Conservation (phyloP, 768 basidiomycete species). For the Cantharellus cinnabarinus region DNA sequence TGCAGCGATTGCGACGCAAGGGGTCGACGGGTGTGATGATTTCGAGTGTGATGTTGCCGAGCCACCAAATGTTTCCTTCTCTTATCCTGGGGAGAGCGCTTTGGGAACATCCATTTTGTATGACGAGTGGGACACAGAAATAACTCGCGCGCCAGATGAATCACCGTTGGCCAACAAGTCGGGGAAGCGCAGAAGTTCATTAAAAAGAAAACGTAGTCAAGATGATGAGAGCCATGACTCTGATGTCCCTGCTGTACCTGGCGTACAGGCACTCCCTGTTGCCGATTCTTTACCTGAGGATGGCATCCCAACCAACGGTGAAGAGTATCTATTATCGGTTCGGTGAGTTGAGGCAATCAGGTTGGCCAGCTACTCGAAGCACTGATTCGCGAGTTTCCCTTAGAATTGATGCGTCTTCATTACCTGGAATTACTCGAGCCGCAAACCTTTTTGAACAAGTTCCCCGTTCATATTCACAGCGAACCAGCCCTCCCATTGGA, state of each 20-base stretch:
- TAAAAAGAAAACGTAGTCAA: too few relatives aligned
- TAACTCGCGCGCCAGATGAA: too few relatives aligned
- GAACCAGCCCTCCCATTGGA: background rate
- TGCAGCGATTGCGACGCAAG: too few relatives aligned
- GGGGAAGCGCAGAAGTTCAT: too few relatives aligned
- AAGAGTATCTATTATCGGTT: constrained; percentile 6
- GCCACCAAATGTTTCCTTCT: too few relatives aligned
- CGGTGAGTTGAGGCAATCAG: constrained; percentile 1
- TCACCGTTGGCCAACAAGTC: too few relatives aligned
- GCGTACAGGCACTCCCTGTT: constrained; percentile 7
- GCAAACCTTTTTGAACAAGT: background rate
- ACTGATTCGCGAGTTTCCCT: background rate
- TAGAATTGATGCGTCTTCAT: constrained; percentile 1
- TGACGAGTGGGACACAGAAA: too few relatives aligned
- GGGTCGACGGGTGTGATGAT: too few relatives aligned
- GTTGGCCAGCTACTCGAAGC: background rate
- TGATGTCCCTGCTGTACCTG: background rate
- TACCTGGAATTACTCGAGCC: constrained; percentile 5
- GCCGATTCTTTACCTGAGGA: constrained; percentile 6
- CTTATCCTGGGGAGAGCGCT: too few relatives aligned
- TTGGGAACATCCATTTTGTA: too few relatives aligned
- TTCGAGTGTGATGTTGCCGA: too few relatives aligned
- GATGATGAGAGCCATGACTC: too few relatives aligned
- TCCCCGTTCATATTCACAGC: background rate
- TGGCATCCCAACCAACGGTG: constrained; percentile 6